Percentiles rank a stretch among this genome's conserved stretches.
Conservation (phyloP, 129 eudicot genomes). For the Dittrichia graveolens region DNA sequence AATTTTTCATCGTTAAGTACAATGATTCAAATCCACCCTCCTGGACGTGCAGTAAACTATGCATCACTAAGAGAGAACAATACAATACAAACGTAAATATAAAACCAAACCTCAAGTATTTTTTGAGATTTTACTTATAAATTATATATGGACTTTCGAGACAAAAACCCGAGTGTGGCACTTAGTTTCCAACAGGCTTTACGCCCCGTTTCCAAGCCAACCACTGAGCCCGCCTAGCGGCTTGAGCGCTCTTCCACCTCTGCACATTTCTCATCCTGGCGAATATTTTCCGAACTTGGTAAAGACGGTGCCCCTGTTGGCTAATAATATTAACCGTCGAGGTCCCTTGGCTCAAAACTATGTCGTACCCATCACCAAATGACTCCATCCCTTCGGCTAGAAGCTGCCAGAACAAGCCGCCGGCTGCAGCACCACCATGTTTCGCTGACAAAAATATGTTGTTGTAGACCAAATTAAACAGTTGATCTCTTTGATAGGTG, state of each 20-base stretch:
- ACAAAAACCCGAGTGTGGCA: neutral
- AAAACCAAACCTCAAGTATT: constrained; percentile 1
- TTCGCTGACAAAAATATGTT: constrained; percentile 77
- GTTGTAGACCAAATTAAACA: constrained; percentile 58
- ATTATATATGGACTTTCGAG: neutral
- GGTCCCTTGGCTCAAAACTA: constrained; percentile 57
- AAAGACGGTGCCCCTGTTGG: constrained; percentile 67
- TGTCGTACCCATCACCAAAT: constrained; percentile 69
- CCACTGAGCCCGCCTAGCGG: constrained; percentile 61
- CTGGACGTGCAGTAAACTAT: constrained; percentile 49
- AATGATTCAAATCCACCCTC: constrained; percentile 35
- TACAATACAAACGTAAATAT: constrained; percentile 6
- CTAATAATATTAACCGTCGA: constrained; percentile 71
- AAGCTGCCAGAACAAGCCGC: constrained; percentile 94
- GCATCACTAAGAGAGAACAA: constrained; percentile 60
- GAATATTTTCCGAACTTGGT: constrained; percentile 64
- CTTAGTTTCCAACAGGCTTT: constrained; percentile 50
- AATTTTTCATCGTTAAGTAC: constrained; percentile 8
- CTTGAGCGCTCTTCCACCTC: constrained; percentile 66
- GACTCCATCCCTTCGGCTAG: constrained; percentile 70
- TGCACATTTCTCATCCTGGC: constrained; percentile 67
- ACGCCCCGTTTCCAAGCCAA: constrained; percentile 50
- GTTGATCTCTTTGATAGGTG: constrained; percentile 58
- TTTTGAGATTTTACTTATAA: neutral
- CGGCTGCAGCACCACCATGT: constrained; percentile 81